Evolutionary conservation across 169 alveolate genomes (phyloP).

Genomic region (Plasmodium gaboni): DNA sequence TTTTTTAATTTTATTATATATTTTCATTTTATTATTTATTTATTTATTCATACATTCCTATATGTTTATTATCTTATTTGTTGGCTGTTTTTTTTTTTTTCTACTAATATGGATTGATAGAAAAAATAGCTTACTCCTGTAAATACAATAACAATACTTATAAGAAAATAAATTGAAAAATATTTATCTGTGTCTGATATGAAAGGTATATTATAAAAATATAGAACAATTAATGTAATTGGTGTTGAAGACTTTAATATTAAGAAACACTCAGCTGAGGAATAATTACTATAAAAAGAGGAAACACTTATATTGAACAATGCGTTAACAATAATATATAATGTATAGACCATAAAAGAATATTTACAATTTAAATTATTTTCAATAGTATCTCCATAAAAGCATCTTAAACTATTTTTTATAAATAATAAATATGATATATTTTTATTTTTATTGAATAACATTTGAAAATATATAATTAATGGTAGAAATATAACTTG

Average conservation of each 20-base stretch:
- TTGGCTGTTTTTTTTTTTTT: neutral
- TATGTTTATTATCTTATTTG: too few species aligned
- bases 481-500: constrained; percentile 57
- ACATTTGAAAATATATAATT: constrained; percentile 46
- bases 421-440: constrained; percentile 43
- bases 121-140: constrained; percentile 71
- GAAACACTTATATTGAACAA: constrained; percentile 68
- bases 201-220: constrained; percentile 56
- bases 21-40: too few species aligned
- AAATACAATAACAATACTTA: constrained; percentile 56
- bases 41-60: too few species aligned
- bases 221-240: constrained; percentile 53
- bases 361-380: constrained; percentile 56
- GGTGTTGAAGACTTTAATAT: constrained; percentile 74
- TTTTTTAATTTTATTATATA: too few species aligned
- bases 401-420: constrained; percentile 46
- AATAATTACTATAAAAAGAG: constrained; percentile 45
- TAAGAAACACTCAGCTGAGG: constrained; percentile 71
- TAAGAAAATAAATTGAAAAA: constrained; percentile 55
- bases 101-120: constrained; percentile 33
- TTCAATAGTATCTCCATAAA: constrained; percentile 52
- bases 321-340: constrained; percentile 52
- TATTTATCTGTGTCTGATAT: constrained; percentile 68
- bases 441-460: constrained; percentile 47
- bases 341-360: constrained; percentile 16